A percentile compares a stretch with the other conserved stretches of the same genome.
These are phyloP conservation scores for Lipomyces oligophaga DNA, from an alignment of 805 yeast genomes.

Conservation along the genomic window DNA sequence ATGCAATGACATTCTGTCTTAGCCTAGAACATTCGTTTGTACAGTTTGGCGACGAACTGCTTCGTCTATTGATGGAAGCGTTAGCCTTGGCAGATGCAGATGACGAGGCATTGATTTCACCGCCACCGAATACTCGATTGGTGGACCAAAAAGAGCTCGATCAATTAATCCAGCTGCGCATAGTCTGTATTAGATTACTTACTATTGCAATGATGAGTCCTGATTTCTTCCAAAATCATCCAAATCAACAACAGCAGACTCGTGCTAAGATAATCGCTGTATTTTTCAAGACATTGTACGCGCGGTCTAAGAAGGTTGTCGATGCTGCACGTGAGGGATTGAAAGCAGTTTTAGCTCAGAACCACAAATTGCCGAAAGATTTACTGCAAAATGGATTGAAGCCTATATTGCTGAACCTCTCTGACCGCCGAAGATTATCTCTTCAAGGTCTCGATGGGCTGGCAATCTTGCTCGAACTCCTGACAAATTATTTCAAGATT, in stretches of 20 bases:
- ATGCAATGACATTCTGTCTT: conserved; percentile 90
- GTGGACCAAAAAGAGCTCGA: conserved; percentile 84
- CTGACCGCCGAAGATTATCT: conserved; percentile 87
- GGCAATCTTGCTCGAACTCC: conserved; percentile 75
- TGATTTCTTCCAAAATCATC: conserved; percentile 64
- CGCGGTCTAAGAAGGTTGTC: conserved; percentile 78
- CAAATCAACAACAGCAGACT: conserved; percentile 54
- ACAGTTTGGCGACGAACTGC: conserved; percentile 83
- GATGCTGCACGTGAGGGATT: conserved; percentile 91
- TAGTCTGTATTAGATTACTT: conserved; percentile 79
- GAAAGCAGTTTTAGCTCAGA: conserved; percentile 75
- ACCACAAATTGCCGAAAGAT: conserved; percentile 88
- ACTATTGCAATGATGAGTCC: conserved; percentile 82
- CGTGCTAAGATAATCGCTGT: conserved; percentile 85
- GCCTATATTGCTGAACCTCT: conserved; percentile 91
- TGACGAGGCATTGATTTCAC: conserved; percentile 88
- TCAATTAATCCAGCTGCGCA: conserved; percentile 80
- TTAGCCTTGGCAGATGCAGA: conserved; percentile 95
- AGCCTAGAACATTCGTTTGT: conserved; percentile 75
- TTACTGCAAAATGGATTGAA: conserved; percentile 89
- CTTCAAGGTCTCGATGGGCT: conserved; percentile 88
- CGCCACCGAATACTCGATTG: conserved; percentile 55
- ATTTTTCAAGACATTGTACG: conserved; percentile 87
- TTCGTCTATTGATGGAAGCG: conserved; percentile 81
- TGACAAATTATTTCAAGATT: conserved; percentile 90